Conservation (phyloP, 2,329 filamentous ascomycete genomes). For the Aspergillus sergii region DNA sequence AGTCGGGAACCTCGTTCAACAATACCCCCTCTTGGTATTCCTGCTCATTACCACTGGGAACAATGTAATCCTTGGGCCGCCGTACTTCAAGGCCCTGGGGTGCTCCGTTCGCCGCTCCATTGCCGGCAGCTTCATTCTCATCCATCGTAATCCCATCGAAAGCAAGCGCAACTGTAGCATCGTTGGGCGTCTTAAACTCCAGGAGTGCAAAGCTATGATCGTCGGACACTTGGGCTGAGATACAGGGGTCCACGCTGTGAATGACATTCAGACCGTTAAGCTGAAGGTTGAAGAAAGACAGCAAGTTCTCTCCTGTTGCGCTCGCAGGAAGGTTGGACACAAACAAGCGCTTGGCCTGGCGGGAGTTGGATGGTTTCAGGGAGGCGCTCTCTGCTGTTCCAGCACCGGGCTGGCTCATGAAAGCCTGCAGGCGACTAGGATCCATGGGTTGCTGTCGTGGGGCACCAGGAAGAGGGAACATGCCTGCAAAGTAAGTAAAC, state of each 20-base stretch:
- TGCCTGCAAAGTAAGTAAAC: conserved; percentile 54
- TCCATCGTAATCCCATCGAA: conserved; percentile 90
- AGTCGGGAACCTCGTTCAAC: conserved; percentile 82
- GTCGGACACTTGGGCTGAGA: conserved; percentile 77
- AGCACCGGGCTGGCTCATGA: conserved; percentile 85
- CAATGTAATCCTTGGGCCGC: conserved; percentile 95
- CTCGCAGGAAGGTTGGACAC: conserved; percentile 77
- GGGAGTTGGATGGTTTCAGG: conserved; percentile 87
- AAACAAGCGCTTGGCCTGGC: conserved; percentile 90
- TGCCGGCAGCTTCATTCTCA: conserved; percentile 57
- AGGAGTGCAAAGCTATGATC: conserved; percentile 81
- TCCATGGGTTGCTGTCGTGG: conserved; percentile 96
- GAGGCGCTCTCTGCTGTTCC: conserved; percentile 71
- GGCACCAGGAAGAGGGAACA: conserved; percentile 97
- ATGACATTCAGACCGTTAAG: conserved; percentile 96
- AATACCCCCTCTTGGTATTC: conserved; percentile 76
- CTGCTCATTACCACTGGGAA: conserved; percentile 73
- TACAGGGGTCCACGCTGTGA: conserved; percentile 79
- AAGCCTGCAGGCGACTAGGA: conserved; percentile 87
- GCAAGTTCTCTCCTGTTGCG: conserved; percentile 73
- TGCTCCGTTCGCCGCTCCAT: conserved; percentile 54
- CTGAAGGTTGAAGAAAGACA: conserved; percentile 92
- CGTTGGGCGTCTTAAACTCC: conserved; percentile 84
- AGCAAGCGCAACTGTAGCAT: conserved; percentile 88
- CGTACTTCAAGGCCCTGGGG: conserved; percentile 69